A percentile compares a stretch with the other conserved stretches of the same genome.
These are phyloP conservation scores for Penicillium crustosum DNA, from an alignment of 2,329 filamentous ascomycete genomes.

Conservation along the genomic window DNA sequence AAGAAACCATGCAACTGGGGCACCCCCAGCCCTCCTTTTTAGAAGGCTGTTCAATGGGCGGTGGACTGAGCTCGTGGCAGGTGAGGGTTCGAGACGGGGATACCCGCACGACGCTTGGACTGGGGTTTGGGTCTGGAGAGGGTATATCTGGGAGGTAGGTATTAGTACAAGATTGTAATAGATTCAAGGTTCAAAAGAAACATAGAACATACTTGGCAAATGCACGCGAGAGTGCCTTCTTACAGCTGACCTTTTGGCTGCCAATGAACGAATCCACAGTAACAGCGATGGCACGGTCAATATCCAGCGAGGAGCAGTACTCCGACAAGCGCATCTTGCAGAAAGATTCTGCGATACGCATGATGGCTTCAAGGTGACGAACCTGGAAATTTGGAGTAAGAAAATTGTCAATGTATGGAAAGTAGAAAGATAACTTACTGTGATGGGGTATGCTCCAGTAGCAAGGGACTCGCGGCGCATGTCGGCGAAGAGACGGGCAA, in stretches of 20 bases:
- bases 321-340: conserved; percentile 98
- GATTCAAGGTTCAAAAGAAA: conserved; percentile 29
- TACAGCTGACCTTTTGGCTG: conserved; percentile 95
- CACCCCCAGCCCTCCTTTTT: not conserved
- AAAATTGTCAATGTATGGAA: not conserved
- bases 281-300: conserved; percentile 94
- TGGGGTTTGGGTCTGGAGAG: conserved; percentile 42
- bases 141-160: conserved; percentile 33
- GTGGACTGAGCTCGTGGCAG: conserved; percentile 19
- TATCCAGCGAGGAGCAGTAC: conserved; percentile 85
- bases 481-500: conserved; percentile 89
- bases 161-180: conserved; percentile 7
- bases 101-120: conserved; percentile 40
- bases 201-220: conserved; percentile 97
- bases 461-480: conserved; percentile 92
- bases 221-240: conserved; percentile 88
- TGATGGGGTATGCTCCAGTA: conserved; percentile 96
- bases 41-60: conserved; percentile 12
- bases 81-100: conserved; percentile 35
- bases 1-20: conserved; percentile 14
- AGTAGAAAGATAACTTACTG: conserved; percentile 60
- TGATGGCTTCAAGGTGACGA: conserved; percentile 95
- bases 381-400: conserved; percentile 57
- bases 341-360: conserved; percentile 91
- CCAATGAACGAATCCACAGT: conserved; percentile 95